Evolutionary conservation across 371 early-diverging fungal genomes (phyloP), one percentile per base, ranked within the genome.

Genomic region (Sporodiniella umbellata): DNA sequence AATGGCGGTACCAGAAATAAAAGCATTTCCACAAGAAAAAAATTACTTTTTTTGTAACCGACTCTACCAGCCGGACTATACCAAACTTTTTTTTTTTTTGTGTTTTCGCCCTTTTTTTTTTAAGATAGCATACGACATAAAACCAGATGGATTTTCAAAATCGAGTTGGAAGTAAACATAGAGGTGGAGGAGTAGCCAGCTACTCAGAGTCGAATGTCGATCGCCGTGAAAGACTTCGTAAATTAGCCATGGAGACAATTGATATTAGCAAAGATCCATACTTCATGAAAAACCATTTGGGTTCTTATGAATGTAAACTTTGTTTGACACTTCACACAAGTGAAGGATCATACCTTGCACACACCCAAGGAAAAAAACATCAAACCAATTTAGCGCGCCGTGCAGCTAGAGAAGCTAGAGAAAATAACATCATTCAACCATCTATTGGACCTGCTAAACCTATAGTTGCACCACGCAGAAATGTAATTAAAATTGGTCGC

Each of bases 341-440:
- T 64, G 99, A 98, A 67, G 99, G 98, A 0, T 89, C 90, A 6
- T 98, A 98, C 69, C 74, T 98, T 25, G 94, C 95, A 3, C 99
- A 98, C 57, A 98, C 99, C 4, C 99, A 98, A 70, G 99, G 97
- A 43, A 97, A 97, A 62, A 98, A 98, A 78, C 99, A 98, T 82
- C 96, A 96, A 55, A 89, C 92, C 33, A 98, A 98, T 57, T 62
- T 98, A 46, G 94, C 92, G 6, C 81, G 98, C 11, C 84, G 99
- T 26, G 94, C 94, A 1, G 95, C 96, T 24, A 83, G 83, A 35
- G 99, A 98, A 42, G 94, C 93, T 8, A 76, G 78, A 52, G 94
- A 94, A 53, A 62, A 60, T 33, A 74, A 74, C 30, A 68, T 76
- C 8, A 62, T 71, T 33, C 81, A 83, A 42, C 74, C 80, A 8